Conservation (phyloP, 257 asterid species). For the Phtheirospermum japonicum region DNA sequence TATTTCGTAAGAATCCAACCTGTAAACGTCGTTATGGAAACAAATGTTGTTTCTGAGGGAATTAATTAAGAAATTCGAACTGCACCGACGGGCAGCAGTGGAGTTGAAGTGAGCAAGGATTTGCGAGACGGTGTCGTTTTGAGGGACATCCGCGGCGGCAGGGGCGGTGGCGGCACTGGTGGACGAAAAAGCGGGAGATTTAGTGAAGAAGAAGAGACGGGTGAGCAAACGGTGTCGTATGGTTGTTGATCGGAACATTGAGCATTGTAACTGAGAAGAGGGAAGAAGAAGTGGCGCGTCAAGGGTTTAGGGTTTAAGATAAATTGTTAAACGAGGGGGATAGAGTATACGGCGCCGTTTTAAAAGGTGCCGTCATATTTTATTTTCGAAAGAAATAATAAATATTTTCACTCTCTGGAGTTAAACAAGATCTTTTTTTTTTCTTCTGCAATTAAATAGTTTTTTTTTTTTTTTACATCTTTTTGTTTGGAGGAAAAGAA, state of each 20-base stretch:
- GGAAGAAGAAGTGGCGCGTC: not conserved
- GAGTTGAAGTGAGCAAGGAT: conserved; percentile 43
- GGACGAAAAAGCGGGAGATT: conserved; percentile 27
- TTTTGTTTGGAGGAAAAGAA: too few relatives aligned
- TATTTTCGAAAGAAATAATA: too few relatives aligned
- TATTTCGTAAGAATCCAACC: conserved; percentile 42
- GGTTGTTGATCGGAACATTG: conserved; percentile 37
- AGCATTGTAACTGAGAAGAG: conserved; percentile 33
- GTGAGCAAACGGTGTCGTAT: conserved; percentile 31
- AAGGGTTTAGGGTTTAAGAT: conserved; percentile 37
- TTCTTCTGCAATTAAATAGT: too few relatives aligned
- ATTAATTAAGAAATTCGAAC: conserved; percentile 28
- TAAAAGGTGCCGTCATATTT: too few relatives aligned
- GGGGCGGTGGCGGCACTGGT: conserved; percentile 39
- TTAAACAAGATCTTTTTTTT: too few relatives aligned
- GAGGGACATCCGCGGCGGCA: conserved; percentile 30
- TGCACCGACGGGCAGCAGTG: conserved; percentile 20
- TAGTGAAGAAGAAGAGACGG: conserved; percentile 22
- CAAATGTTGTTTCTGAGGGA: conserved; percentile 31
- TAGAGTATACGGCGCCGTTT: conserved; percentile 8
- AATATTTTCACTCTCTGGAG: too few relatives aligned
- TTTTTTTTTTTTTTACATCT: too few relatives aligned
- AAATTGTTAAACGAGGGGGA: not conserved
- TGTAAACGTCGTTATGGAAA: conserved; percentile 34
- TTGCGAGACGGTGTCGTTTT: conserved; percentile 34